phyloP scores from a whole-genome alignment of 371 early-diverging fungal species.

The Mortierella sp. region DNA sequence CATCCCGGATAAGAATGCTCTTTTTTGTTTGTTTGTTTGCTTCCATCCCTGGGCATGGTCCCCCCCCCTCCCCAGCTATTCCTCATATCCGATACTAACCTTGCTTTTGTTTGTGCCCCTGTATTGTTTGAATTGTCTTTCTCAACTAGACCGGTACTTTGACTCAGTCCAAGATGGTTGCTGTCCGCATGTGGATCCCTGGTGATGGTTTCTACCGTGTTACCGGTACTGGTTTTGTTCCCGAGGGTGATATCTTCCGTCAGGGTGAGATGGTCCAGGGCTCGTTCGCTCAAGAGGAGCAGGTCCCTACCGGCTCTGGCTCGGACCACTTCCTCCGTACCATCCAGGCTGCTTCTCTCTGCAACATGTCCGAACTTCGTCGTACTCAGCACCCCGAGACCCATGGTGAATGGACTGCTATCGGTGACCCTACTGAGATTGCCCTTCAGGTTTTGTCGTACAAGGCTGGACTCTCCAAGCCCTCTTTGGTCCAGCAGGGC shows the following conservation, averaged over 20 bases:
- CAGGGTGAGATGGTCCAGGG: conserved; percentile 19
- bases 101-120: background rate
- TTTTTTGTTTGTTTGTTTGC: background rate
- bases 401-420: conserved; percentile 71
- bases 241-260: conserved; percentile 68
- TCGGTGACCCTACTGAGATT: conserved; percentile 87
- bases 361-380: conserved; percentile 79
- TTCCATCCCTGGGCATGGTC: too few relatives aligned
- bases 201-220: conserved; percentile 69
- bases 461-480: conserved; percentile 71
- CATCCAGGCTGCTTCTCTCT: conserved; percentile 66
- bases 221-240: conserved; percentile 71
- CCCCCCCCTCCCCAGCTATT: background rate
- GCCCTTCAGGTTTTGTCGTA: conserved; percentile 80
- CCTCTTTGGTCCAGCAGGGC: conserved; percentile 56
- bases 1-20: too few relatives aligned
- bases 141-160: conserved; percentile 57
- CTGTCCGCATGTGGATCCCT: conserved; percentile 78
- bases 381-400: conserved; percentile 58
- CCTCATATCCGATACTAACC: conserved; percentile 3
- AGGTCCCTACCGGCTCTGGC: conserved; percentile 18
- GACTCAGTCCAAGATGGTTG: conserved; percentile 78
- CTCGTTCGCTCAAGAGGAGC: background rate
- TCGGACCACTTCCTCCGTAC: conserved; percentile 53
- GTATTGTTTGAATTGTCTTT: background rate